phyloP scores from a whole-genome alignment of 2,329 filamentous ascomycete genomes.

The Colletotrichum paranaense region DNA sequence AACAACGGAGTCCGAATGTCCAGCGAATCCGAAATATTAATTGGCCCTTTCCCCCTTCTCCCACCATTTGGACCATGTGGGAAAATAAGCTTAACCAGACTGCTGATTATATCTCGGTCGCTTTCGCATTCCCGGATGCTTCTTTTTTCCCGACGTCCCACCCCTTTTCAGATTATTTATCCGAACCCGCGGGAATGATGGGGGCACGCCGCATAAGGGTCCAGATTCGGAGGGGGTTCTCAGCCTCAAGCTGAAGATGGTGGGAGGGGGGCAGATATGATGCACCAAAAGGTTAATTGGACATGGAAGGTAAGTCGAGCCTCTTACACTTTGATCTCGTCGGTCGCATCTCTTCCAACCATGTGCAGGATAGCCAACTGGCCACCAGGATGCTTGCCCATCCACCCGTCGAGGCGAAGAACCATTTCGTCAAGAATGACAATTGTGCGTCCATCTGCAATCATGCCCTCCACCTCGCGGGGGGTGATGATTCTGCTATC shows the following conservation, averaged over 20 bases:
- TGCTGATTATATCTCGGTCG: constrained; percentile 12
- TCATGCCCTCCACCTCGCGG: constrained; percentile 59
- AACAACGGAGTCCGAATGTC: constrained; percentile 17
- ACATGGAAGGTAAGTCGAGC: constrained; percentile 3
- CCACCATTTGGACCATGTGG: not conserved
- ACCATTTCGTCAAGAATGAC: constrained; percentile 67
- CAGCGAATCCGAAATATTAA: constrained; percentile 25
- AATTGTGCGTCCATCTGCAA: constrained; percentile 65
- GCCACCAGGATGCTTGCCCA: constrained; percentile 69
- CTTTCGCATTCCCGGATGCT: constrained; percentile 2
- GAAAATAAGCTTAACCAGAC: constrained; percentile 34
- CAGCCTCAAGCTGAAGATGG: not conserved
- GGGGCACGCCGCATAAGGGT: not conserved
- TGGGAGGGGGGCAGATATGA: not conserved
- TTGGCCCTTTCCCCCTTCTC: constrained; percentile 11
- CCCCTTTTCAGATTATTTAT: not conserved
- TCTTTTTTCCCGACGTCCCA: not conserved
- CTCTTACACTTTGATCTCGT: constrained; percentile 68
- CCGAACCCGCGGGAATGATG: not conserved
- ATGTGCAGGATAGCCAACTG: constrained; percentile 70
- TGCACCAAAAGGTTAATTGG: not conserved
- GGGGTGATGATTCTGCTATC: constrained; percentile 54
- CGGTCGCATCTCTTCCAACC: constrained; percentile 68
- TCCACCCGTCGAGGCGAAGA: constrained; percentile 68
- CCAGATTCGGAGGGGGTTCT: not conserved